Conservation (phyloP, 768 basidiomycete species). For the Xerocomus spinulosus region DNA sequence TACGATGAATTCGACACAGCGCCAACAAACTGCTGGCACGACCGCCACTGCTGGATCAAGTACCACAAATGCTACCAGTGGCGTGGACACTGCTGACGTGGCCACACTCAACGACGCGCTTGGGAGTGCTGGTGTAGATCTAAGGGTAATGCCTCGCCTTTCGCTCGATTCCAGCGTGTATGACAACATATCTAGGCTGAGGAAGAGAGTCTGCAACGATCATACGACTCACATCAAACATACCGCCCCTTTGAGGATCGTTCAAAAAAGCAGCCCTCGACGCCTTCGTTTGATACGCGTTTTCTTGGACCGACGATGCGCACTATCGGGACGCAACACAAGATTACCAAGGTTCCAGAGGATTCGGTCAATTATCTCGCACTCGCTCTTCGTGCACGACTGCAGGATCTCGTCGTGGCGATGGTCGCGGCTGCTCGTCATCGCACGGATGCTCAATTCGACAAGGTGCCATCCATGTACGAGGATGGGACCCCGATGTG, state of each 20-base stretch:
- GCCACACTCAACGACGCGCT: constrained; percentile 80
- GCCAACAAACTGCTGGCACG: constrained; percentile 20
- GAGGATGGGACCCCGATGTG: constrained; percentile 75
- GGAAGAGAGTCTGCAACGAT: constrained; percentile 73
- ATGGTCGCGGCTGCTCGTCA: constrained; percentile 69
- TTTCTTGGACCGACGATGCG: constrained; percentile 66
- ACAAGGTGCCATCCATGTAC: constrained; percentile 61
- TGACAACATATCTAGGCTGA: constrained; percentile 58
- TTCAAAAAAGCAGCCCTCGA: constrained; percentile 66
- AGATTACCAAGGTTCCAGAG: constrained; percentile 62
- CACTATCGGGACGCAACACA: constrained; percentile 60
- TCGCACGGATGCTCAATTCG: constrained; percentile 66
- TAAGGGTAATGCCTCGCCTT: constrained; percentile 48
- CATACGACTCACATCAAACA: constrained; percentile 54
- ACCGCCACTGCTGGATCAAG: constrained; percentile 14
- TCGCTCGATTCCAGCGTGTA: too few species aligned
- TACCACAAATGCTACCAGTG: constrained; percentile 25
- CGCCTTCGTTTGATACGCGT: constrained; percentile 64
- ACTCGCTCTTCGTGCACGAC: constrained; percentile 68
- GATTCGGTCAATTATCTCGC: constrained; percentile 76
- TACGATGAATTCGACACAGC: constrained; percentile 29
- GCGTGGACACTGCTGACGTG: constrained; percentile 64
- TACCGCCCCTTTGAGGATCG: constrained; percentile 75
- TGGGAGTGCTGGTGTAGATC: constrained; percentile 82
- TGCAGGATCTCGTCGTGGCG: constrained; percentile 61